Percentiles rank a stretch among this genome's conserved stretches.
Conservation (phyloP, 371 early-diverging fungal genomes). For the Mortierella sp. region DNA sequence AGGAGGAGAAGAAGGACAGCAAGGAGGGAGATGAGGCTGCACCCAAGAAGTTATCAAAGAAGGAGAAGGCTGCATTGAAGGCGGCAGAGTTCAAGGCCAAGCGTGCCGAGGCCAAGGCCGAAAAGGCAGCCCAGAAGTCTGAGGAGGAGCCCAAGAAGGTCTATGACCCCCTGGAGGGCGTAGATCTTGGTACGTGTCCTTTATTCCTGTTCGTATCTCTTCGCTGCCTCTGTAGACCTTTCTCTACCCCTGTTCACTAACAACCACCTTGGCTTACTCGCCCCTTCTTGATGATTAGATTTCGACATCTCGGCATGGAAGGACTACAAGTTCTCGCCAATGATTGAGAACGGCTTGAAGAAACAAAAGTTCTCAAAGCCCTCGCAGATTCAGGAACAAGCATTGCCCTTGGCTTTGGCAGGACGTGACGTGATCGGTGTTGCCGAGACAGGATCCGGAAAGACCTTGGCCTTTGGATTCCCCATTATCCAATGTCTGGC, state of each 20-base stretch:
- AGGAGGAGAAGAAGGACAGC: conserved; percentile 29
- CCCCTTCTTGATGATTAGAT: conserved; percentile 25
- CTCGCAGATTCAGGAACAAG: conserved; percentile 94
- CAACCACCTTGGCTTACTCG: neutral
- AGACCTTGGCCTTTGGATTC: conserved; percentile 93
- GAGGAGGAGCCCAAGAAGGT: conserved; percentile 44
- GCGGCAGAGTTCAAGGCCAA: conserved; percentile 40
- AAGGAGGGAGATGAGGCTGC: conserved; percentile 14
- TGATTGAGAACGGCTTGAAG: conserved; percentile 76
- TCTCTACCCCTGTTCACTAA: neutral
- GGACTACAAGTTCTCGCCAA: conserved; percentile 63
- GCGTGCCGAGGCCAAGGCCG: conserved; percentile 40
- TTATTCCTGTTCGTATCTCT: neutral
- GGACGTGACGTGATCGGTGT: conserved; percentile 97
- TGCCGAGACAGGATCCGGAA: conserved; percentile 98
- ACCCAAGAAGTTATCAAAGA: conserved; percentile 54
- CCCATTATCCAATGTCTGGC: conserved; percentile 83
- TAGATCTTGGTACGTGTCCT: conserved; percentile 21
- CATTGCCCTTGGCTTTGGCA: conserved; percentile 78
- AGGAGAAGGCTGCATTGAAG: conserved; percentile 36
- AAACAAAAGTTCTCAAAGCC: conserved; percentile 84
- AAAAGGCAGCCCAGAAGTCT: conserved; percentile 43
- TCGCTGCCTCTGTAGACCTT: neutral
- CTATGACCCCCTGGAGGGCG: conserved; percentile 42
- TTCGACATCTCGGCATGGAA: conserved; percentile 76